Evolutionary conservation across 2,329 filamentous ascomycete genomes (phyloP), one percentile per base, ranked within the genome.

Genomic region (Ophiostoma novo-ulmi): DNA sequence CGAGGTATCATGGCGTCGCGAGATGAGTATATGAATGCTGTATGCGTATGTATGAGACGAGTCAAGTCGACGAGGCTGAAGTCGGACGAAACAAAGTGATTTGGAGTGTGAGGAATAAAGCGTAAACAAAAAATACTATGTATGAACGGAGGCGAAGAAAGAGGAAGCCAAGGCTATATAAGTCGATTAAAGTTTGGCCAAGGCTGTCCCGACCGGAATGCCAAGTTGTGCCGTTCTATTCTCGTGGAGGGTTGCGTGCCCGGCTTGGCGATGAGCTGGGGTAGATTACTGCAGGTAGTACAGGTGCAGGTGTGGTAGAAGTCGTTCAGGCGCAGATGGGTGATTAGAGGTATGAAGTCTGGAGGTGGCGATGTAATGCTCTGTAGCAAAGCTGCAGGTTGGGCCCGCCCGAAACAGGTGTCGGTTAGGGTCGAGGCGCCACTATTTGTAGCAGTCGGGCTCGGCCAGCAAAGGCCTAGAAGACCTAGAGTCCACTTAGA

Each of bases 181-280:
- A 63, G 20, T 5, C 35, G 11, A 39, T 11, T 36, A 65, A n/a
- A 65, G 61, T 22, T 14, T 20, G 20, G 61, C 17, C 31, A 38
- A 31, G 61, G 58, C 58, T 31, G 58, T n/a, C 20, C 35, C 35
- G 61, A 64, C 35, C 61, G 61, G 10, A 61, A n/a, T 64, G 61
- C 61, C 61, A 64, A 64, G 61, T 35, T 64, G 35, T 38, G 35
- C 61, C 61, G 61, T 64, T 64, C 35, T 64, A 36, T 64, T 38
- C 61, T 64, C 61, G 61, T 64, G 26, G 26, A 38, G 17, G 61
- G 20, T 64, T 8, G 35, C 35, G 61, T 64, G 61, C 35, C 61
- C 31, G 61, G 61, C 61, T 64, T 64, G 61, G 61, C 61, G 61
- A 64, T 38, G 35, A 8, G 35, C 31, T 38, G 61, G 61, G 61